Evolutionary conservation across 2,329 filamentous ascomycete species (phyloP).

Genomic region (Aspergillus sp.): DNA sequence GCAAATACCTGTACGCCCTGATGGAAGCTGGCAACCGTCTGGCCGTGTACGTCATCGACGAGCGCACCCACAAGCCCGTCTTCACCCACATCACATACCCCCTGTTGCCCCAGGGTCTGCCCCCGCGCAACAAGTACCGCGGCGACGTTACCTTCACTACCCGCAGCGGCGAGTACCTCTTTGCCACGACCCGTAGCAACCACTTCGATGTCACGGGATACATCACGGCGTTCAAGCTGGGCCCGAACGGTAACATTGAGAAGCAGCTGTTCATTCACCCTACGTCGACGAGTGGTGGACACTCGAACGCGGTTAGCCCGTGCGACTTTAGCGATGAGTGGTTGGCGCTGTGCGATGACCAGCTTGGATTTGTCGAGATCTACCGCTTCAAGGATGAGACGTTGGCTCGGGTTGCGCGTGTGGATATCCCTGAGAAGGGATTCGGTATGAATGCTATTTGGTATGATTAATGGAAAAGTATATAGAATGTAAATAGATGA

Average conservation of each 20-base stretch:
- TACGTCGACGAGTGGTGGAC: constrained; percentile 82
- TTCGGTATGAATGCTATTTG: constrained; percentile 97
- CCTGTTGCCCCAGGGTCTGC: constrained; percentile 63
- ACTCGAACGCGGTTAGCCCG: constrained; percentile 84
- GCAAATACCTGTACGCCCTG: constrained; percentile 77
- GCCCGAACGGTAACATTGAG: constrained; percentile 69
- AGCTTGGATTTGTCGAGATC: constrained; percentile 83
- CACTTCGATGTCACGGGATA: constrained; percentile 75
- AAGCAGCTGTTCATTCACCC: constrained; percentile 77
- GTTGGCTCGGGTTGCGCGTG: constrained; percentile 72
- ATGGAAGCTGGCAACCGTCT: constrained; percentile 89
- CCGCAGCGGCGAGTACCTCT: constrained; percentile 71
- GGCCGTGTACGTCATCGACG: constrained; percentile 78
- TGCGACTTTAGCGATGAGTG: constrained; percentile 85
- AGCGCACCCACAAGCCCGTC: constrained; percentile 69
- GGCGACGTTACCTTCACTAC: constrained; percentile 80
- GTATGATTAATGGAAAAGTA: constrained; percentile 64
- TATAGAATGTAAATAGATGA: background rate
- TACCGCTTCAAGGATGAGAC: constrained; percentile 85
- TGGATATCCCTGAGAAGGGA: constrained; percentile 79
- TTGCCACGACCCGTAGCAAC: constrained; percentile 81
- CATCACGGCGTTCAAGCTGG: constrained; percentile 75
- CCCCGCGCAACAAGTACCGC: constrained; percentile 65
- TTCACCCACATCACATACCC: constrained; percentile 78
- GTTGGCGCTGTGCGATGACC: constrained; percentile 86